Percentiles rank a stretch among this genome's conserved stretches.
These are phyloP conservation scores for Thecaphora thlaspeos DNA, from an alignment of 1,284 basidiomycete genomes.

Conservation along the genomic window DNA sequence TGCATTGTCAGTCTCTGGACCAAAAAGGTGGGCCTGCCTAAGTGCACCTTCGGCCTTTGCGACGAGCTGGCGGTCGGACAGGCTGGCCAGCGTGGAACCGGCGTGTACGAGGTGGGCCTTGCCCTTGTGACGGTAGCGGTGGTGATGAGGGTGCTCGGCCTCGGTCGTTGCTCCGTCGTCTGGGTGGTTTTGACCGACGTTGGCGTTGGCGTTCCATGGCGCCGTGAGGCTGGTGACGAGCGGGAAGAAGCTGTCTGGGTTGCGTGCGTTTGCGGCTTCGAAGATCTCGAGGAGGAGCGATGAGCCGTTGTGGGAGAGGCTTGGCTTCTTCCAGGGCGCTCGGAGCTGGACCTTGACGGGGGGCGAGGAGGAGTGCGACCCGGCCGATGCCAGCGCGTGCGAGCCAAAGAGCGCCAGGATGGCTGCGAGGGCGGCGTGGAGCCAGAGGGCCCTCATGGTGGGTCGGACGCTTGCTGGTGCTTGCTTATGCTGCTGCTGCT, in stretches of 20 bases:
- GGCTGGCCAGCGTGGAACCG: slow-evolving; percentile 1
- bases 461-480: too few relatives aligned
- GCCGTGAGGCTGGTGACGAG: slow-evolving; percentile 27
- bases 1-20: slow-evolving; percentile 1
- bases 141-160: background rate
- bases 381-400: too few relatives aligned
- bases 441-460: too few relatives aligned
- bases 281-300: slow-evolving; percentile 71
- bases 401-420: too few relatives aligned
- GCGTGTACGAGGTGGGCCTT: too few relatives aligned
- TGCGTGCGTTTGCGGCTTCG: slow-evolving; percentile 62
- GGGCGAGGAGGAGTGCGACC: too few relatives aligned
- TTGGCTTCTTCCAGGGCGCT: slow-evolving; percentile 72
- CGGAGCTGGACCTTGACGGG: slow-evolving; percentile 75
- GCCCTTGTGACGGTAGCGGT: background rate
- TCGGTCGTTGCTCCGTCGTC: slow-evolving; percentile 60
- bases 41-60: slow-evolving; percentile 9
- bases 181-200: slow-evolving; percentile 18
- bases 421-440: too few relatives aligned
- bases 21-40: slow-evolving; percentile 7
- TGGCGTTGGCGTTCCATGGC: slow-evolving; percentile 1
- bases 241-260: slow-evolving; percentile 33
- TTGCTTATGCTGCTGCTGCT: too few relatives aligned
- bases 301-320: slow-evolving; percentile 11
- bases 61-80: slow-evolving; percentile 14